Base-by-base conservation (phyloP, 768 basidiomycete species). In the Psilocybe subaeruginosa region DNA sequence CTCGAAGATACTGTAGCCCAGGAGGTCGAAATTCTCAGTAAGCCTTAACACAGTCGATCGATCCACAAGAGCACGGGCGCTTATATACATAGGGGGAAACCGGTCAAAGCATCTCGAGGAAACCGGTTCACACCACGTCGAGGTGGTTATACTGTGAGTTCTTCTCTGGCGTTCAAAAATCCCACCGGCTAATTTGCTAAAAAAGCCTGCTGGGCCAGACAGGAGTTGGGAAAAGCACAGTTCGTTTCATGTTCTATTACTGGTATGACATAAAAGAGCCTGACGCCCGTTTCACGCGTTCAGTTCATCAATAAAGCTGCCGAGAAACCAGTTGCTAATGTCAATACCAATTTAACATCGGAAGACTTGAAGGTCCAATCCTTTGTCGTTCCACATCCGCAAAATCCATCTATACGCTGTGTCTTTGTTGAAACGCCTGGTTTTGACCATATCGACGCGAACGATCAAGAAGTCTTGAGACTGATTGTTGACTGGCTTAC, bases 401-500 rank as follows among this genome's bases (percentile, higher is more conserved):
- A n/a, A 14, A 29, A 52, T 0, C 19, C 23, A 2, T 37, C 37
- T 0, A 41, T 8, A 4, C 54, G n/a, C 8, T 35, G 33, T 11
- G 33, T 60, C 45, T 19, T 60, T 11, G 51, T 60, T 31, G 59
- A 60, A 16, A 53, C 53, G 1, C 59, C 59, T 11, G 59, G 59
- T 1, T 29, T 60, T 16, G 43, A 60, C 29, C 29, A 48, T 6
- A 53, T 9, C 29, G 9, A 2, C 16, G 1, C 23, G 31, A 47
- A 23, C 5, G 51, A 54, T 23, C 35, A 17, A 2, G 7, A 52
- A 8, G 45, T 54, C 19, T 16, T 59, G 1, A 14, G 8, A 33
- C 17, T 43, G 2, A 46, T 59, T 3, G 30, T 39, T 9, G 41
- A 46, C 23, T 59, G 49, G 50, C 23, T 59, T 19, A 35, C 6